Percentiles rank a stretch among this genome's conserved stretches.
Conservation (phyloP, 768 basidiomycete species). For the Boletales sp. region DNA sequence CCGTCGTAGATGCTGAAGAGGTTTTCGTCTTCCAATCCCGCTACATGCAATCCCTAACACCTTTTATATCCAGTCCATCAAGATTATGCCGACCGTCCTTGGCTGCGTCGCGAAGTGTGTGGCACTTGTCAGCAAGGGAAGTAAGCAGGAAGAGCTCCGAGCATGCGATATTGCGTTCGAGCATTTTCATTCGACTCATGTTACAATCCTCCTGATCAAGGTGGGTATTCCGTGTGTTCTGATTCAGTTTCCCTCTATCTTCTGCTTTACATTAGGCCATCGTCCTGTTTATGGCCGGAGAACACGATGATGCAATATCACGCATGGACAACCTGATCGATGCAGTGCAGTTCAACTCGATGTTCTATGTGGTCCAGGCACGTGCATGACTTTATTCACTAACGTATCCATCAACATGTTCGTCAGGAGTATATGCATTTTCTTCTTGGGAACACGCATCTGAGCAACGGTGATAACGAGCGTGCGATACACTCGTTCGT, state of each 20-base stretch:
- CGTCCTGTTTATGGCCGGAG: background rate
- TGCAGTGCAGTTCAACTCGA: background rate
- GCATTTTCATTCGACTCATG: no score
- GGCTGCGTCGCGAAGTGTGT: no score
- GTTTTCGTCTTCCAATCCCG: background rate
- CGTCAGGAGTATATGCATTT: conserved; percentile 8
- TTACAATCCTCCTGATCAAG: no score
- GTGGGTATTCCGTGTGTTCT: background rate
- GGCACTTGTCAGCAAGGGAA: no score
- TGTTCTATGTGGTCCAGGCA: background rate
- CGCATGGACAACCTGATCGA: background rate
- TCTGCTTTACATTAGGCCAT: background rate
- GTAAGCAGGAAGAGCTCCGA: no score
- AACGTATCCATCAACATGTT: background rate
- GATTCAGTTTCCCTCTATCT: background rate
- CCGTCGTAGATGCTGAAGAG: conserved; percentile 2
- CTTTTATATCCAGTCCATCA: no score
- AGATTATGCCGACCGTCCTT: no score
- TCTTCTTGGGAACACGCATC: background rate
- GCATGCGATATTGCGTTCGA: no score
- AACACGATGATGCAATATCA: background rate
- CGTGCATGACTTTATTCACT: background rate
- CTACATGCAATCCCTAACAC: background rate
- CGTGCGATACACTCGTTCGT: background rate
- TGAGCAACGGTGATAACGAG: background rate